Evolutionary conservation across 1,284 basidiomycete genomes (phyloP).

Genomic region (Naganishia cerealis): DNA sequence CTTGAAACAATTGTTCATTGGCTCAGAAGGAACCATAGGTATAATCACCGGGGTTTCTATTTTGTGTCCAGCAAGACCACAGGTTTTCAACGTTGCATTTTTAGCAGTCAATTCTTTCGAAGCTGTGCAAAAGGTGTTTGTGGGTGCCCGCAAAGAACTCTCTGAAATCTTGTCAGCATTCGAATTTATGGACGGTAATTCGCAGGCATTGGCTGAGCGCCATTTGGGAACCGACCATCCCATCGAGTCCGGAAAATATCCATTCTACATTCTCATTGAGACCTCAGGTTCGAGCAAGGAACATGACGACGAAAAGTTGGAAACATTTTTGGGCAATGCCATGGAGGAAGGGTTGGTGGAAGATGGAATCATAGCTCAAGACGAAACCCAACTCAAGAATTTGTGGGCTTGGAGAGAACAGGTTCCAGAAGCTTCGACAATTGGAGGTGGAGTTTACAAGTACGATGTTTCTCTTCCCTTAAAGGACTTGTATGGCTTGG

Average conservation of each 20-base stretch:
- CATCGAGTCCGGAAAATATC: constrained; percentile 67
- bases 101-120: constrained; percentile 61
- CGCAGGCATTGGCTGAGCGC: no score
- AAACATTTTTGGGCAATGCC: constrained; percentile 73
- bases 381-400: constrained; percentile 81
- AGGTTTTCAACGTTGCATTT: constrained; percentile 60
- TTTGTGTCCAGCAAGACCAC: constrained; percentile 82
- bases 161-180: constrained; percentile 97
- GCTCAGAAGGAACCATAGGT: constrained; percentile 92
- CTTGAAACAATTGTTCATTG: constrained; percentile 97
- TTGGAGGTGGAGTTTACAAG: constrained; percentile 94
- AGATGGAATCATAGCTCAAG: constrained; percentile 91
- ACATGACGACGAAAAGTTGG: constrained; percentile 97
- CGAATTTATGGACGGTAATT: constrained; percentile 85
- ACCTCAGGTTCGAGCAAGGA: constrained; percentile 91
- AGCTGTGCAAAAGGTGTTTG: constrained; percentile 59
- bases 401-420: constrained; percentile 94
- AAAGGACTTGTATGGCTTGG: constrained; percentile 81
- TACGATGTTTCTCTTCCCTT: constrained; percentile 95
- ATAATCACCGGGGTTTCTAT: constrained; percentile 95
- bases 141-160: constrained; percentile 65
- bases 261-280: constrained; percentile 86
- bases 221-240: no score
- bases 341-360: constrained; percentile 77
- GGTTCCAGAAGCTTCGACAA: constrained; percentile 87